phyloP scores from a whole-genome alignment of 257 asterid species.

The Apocynum venetum region DNA sequence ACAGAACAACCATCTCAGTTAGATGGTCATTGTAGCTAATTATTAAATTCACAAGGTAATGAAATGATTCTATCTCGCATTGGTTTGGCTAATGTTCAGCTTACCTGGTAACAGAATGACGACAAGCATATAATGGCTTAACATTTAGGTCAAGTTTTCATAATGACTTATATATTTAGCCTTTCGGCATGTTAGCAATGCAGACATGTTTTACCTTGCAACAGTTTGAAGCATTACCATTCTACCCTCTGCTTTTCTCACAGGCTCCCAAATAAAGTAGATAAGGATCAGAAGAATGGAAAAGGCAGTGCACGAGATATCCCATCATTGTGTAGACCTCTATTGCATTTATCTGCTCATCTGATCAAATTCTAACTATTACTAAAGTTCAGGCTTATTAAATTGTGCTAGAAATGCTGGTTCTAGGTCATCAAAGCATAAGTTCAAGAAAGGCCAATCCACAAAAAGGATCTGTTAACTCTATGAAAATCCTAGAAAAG shows the following conservation, averaged over 20 bases:
- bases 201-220: neutral
- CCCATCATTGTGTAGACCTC: neutral
- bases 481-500: neutral
- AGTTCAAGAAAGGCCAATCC: neutral
- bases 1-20: slow-evolving; percentile 1
- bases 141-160: neutral
- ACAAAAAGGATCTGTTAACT: neutral
- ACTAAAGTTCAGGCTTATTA: too few relatives aligned
- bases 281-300: neutral
- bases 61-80: neutral
- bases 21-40: neutral
- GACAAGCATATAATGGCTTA: neutral
- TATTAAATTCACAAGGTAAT: neutral
- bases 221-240: neutral
- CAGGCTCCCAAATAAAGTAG: neutral
- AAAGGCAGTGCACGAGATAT: neutral
- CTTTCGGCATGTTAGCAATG: neutral
- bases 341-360: neutral
- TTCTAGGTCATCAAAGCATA: neutral
- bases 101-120: neutral
- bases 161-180: neutral
- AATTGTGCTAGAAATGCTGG: neutral
- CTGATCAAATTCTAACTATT: neutral
- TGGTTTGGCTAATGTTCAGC: neutral
- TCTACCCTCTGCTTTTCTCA: neutral